Base-by-base conservation (phyloP, 2,329 filamentous ascomycete genomes). In the Chaetomium sp. region DNA sequence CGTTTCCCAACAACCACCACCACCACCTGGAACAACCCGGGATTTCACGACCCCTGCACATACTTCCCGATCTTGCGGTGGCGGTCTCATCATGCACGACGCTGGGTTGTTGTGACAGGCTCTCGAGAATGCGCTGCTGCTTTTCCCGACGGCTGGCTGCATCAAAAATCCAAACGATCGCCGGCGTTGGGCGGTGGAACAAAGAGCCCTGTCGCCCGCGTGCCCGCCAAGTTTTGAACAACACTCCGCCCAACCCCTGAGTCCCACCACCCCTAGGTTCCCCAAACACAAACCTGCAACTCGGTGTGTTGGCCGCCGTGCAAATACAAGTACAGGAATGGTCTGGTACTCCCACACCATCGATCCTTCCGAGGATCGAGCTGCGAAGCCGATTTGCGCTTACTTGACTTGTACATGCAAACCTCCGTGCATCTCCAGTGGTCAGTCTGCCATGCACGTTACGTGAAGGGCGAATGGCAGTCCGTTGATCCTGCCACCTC, bases 341-440 rank as follows among this genome's bases (percentile, higher is more conserved):
- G 38, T n/a, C 38, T 42, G 50, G 16, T n/a, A 27, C 27, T n/a
- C 19, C 50, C 50, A 25, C 50, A 13, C 8, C 27, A 29, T 31
- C 50, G 8, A 19, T 49, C 47, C 27, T 35, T 53, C 25, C 13
- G 50, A 10, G 21, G 31, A 16, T 16, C 51, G 51, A 63, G 27
- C 59, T 38, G n/a, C 45, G 54, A 62, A 65, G 42, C 60, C 60
- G 45, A 63, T 27, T 38, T 56, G 42, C 33, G 31, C 57, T 16
- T 31, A 62, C 27, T 6, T 29, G 6, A 3, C 27, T 29, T 29
- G 27, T 29, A 29, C 27, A 29, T 25, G n/a, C 33, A 7, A 25
- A 21, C 31, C 27, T 25, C 27, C 57, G 35, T 31, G 6, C 49
- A 35, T 42, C 16, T 38, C 16, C 16, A 42, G 38, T 42, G 38